These are phyloP conservation scores for Yamadazyma siamensis DNA, from an alignment of 1,139 yeast genomes.

Conservation along the genomic window DNA sequence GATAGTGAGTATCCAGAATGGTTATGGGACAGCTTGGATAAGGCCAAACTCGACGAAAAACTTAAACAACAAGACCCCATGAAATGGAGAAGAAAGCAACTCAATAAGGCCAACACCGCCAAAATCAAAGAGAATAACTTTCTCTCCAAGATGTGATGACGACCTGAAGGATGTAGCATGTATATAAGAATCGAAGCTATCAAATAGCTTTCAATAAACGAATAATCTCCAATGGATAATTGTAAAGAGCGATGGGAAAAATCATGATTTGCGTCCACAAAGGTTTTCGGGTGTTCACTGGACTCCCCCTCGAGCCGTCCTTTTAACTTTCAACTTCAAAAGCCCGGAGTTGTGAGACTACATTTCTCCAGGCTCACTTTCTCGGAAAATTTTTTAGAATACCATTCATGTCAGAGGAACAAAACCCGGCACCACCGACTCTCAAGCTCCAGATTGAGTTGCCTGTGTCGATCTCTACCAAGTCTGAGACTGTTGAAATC, in stretches of 20 bases:
- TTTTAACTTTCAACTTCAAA: too few relatives aligned
- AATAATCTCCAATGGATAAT: constrained; percentile 1
- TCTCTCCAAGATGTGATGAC: constrained; percentile 48
- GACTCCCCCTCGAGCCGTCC: too few relatives aligned
- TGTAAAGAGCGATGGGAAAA: background rate
- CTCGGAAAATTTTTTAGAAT: constrained; percentile 1
- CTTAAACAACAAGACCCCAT: constrained; percentile 59
- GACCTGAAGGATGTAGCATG: too few relatives aligned
- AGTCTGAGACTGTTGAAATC: constrained; percentile 13
- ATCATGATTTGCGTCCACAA: background rate
- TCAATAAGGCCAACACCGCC: constrained; percentile 64
- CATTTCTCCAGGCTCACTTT: too few relatives aligned
- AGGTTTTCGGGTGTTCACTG: too few relatives aligned
- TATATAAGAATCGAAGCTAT: too few relatives aligned
- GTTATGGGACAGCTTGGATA: constrained; percentile 88
- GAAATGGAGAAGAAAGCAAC: constrained; percentile 63
- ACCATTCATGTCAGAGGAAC: constrained; percentile 6
- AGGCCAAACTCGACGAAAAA: constrained; percentile 49
- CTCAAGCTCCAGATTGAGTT: constrained; percentile 19
- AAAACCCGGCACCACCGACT: constrained; percentile 3
- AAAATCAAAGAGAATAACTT: constrained; percentile 79
- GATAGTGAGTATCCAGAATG: constrained; percentile 91
- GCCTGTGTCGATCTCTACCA: constrained; percentile 25
- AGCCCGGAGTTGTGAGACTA: too few relatives aligned
- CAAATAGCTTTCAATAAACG: too few relatives aligned